Evolutionary conservation across 805 yeast species (phyloP), one percentile per base, ranked within the genome.

Genomic region (Nakazawaea ambrosiae): DNA sequence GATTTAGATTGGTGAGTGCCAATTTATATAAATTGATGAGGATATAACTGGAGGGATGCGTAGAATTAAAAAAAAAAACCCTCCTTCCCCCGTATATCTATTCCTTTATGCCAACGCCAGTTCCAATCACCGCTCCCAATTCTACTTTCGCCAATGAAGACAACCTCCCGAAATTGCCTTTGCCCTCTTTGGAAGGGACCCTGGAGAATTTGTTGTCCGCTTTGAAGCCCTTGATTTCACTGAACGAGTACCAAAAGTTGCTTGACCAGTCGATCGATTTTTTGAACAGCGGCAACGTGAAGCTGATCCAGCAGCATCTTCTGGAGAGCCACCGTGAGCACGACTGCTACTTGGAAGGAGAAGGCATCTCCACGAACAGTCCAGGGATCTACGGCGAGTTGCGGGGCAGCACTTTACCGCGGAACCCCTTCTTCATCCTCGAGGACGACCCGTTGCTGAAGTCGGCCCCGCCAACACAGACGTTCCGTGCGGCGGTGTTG

Each of bases 341-440:
- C 33, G 63, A 65, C 7, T 63, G 70, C 45, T 82, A 82, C 54
- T 56, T 82, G 37, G 78, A 78, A 47, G 67, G 66, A 23, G 64
- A 51, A 19, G 65, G 62, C 1, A 58, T 61, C 15, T 51, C 69
- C 9, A 64, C 74, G 30, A 68, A 72, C 7, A 68, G 77, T 25
- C 74, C 83, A 0, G 77, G 77, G 10, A 71, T 75, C 25, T 76
- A 76, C 48, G 81, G 81, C 14, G 81, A 75, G 39, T 60, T 76
- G 20, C 64, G 78, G 34, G 82, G 83, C 16, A 81, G 78, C 45
- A 73, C 79, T 1, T 60, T 83, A 30, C 94, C 94, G 4, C 63
- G 90, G 43, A 83, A 82, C 52, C 94, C 94, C 1, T 82, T 80
- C 49, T 66, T 83, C 45, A 72, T 83, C 9, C 55, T 83, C 14